phyloP scores from a whole-genome alignment of 2,329 filamentous ascomycete species.

The Paecilomyces sp. region DNA sequence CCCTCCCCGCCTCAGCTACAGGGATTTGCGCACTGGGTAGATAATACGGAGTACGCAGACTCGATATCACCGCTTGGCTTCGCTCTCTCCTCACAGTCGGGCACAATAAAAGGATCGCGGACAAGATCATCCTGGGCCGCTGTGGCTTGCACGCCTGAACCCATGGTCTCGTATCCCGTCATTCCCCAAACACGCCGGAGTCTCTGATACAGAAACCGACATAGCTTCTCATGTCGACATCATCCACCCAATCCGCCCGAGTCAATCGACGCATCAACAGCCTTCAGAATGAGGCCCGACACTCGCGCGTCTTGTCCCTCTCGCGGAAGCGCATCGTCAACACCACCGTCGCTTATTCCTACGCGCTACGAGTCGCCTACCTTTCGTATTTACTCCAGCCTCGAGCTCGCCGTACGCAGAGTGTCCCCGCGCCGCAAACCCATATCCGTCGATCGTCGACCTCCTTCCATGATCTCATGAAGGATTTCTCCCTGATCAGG shows the following conservation, averaged over 20 bases:
- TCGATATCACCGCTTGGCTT: neutral
- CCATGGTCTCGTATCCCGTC: slow-evolving; percentile 27
- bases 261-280: slow-evolving; percentile 41
- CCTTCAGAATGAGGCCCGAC: slow-evolving; percentile 35
- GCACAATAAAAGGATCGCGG: neutral
- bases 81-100: neutral
- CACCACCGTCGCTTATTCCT: slow-evolving; percentile 79
- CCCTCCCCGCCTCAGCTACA: neutral
- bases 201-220: slow-evolving; percentile 13
- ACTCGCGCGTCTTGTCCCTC: slow-evolving; percentile 36
- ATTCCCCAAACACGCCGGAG: slow-evolving; percentile 16
- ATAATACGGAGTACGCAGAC: neutral
- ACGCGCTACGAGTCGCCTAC: slow-evolving; percentile 83
- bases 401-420: slow-evolving; percentile 81
- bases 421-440: slow-evolving; percentile 60
- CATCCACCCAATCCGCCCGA: slow-evolving; percentile 38
- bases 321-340: slow-evolving; percentile 36
- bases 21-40: neutral
- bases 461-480: slow-evolving; percentile 73
- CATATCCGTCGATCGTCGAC: slow-evolving; percentile 63
- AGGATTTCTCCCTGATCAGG: slow-evolving; percentile 67
- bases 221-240: slow-evolving; percentile 37
- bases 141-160: slow-evolving; percentile 7
- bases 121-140: neutral
- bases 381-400: slow-evolving; percentile 90